Percentiles rank a stretch among this genome's conserved stretches.
These are phyloP conservation scores for Talaromyces sp. DNA, from an alignment of 2,329 filamentous ascomycete genomes.

Conservation along the genomic window DNA sequence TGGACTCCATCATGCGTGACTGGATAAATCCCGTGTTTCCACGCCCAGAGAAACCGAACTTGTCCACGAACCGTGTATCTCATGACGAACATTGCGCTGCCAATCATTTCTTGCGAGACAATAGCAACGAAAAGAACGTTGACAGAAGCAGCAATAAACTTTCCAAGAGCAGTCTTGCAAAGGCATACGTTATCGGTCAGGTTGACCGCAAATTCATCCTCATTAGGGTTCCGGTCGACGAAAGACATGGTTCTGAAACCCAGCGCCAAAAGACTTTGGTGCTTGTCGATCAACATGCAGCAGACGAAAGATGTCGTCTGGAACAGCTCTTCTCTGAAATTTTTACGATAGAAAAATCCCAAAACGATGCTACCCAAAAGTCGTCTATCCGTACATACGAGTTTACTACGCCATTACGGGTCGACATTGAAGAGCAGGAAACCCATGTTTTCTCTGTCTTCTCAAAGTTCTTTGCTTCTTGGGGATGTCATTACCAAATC, in stretches of 20 bases:
- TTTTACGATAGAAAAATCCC: constrained; percentile 22
- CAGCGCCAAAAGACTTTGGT: constrained; percentile 48
- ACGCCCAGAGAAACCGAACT: constrained; percentile 40
- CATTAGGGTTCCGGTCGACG: constrained; percentile 46
- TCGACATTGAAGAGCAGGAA: constrained; percentile 62
- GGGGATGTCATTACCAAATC: constrained; percentile 68
- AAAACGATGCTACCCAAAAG: constrained; percentile 7
- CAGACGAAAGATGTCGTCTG: constrained; percentile 79
- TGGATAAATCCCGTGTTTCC: constrained; percentile 77
- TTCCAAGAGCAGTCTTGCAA: constrained; percentile 55
- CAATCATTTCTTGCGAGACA: neutral
- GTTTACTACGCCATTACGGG: constrained; percentile 52
- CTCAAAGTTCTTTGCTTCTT: constrained; percentile 56
- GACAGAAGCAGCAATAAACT: constrained; percentile 40
- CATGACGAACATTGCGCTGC: neutral
- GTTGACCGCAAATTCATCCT: constrained; percentile 90
- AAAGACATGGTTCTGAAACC: neutral
- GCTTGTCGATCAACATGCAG: constrained; percentile 88
- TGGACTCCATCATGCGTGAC: constrained; percentile 53
- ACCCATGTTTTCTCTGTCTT: constrained; percentile 51
- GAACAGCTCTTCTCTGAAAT: constrained; percentile 64
- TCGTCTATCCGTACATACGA: constrained; percentile 24
- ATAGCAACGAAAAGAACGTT: neutral
- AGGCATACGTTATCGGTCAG: constrained; percentile 67
- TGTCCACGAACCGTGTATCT: constrained; percentile 14